Conservation (phyloP, 169 alveolate genomes). For the Miamiensis avidus region DNA sequence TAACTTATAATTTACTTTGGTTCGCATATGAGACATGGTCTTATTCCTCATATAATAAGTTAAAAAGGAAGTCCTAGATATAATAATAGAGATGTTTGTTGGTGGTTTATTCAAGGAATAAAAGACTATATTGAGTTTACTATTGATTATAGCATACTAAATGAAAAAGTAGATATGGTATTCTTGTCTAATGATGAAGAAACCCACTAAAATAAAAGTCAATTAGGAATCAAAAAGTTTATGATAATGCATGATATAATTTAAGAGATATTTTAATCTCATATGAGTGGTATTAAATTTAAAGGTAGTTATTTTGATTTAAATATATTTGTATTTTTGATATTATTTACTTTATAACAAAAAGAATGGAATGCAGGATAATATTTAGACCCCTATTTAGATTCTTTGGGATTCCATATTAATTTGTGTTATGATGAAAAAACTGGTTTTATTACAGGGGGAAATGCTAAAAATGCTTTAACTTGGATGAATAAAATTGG, state of each 20-base stretch:
- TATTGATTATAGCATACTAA: constrained; percentile 77
- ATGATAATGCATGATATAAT: constrained; percentile 77
- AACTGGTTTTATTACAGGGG: constrained; percentile 92
- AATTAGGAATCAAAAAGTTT: constrained; percentile 36
- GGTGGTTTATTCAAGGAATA: constrained; percentile 91
- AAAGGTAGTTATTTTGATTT: constrained; percentile 33
- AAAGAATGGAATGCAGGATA: constrained; percentile 95
- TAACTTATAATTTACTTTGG: constrained; percentile 88
- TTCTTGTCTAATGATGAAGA: constrained; percentile 78
- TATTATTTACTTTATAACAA: no score
- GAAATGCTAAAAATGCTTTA: constrained; percentile 93
- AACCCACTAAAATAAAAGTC: constrained; percentile 52
- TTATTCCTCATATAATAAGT: constrained; percentile 94
- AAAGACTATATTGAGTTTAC: constrained; percentile 86
- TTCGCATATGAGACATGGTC: constrained; percentile 90
- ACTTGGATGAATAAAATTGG: constrained; percentile 99
- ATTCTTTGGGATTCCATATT: constrained; percentile 92
- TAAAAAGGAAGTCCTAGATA: constrained; percentile 91
- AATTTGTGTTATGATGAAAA: constrained; percentile 72
- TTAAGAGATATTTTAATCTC: constrained; percentile 81
- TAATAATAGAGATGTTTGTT: constrained; percentile 96
- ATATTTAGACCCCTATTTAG: constrained; percentile 89
- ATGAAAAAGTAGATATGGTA: constrained; percentile 76
- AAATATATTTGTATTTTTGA: background rate
- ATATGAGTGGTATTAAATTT: constrained; percentile 88